Base-by-base conservation (phyloP, 768 basidiomycete species). In the Rossbeevera mucosa region DNA sequence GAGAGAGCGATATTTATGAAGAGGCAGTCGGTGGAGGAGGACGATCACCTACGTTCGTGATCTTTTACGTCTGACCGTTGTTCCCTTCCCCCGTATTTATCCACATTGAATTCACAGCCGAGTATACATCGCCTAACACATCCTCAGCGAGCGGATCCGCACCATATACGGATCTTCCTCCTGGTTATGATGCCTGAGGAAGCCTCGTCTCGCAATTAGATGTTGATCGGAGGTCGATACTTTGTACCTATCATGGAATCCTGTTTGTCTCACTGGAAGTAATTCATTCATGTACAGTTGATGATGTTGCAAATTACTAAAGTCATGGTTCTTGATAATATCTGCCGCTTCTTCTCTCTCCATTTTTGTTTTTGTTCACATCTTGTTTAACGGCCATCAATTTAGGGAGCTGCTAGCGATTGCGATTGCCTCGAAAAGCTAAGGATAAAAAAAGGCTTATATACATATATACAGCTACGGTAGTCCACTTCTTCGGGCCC, bases 1-100 rank as follows among this genome's bases (percentile, higher is more conserved):
- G 88, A 91, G 71, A 73, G 79, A 44, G 81, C 81, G 14, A 80
- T 88, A 47, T 88, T 84, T 59, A 88, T 89, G 88, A 83, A 74
- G 64, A 73, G 86, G 44, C 81, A 82, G 64, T 56, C 54, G 18
- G 49, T 69, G 40, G 67, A 67, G n/a, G 69, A 69, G 11, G 69
- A 71, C 14, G 67, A 69, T 21, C 45, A 62, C 51, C 26, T 69
- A 42, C 68, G 67, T 69, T 54, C 8, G 67, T 70, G 31, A 44
- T 33, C 43, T 57, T 38, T 50, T 42, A 20, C 7, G 18, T 41
- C 51, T 11, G 41, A 46, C 41, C 24, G 24, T 26, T 38, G 29
- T 11, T 38, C 42, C 18, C 16, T 11, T 38, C 42, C 18, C 16
- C 36, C 36, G 18, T 44, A 13, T 14, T 55, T 29, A 56, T 45